Conservation (phyloP, 257 asterid genomes). For the Capsicum rhomboideum region DNA sequence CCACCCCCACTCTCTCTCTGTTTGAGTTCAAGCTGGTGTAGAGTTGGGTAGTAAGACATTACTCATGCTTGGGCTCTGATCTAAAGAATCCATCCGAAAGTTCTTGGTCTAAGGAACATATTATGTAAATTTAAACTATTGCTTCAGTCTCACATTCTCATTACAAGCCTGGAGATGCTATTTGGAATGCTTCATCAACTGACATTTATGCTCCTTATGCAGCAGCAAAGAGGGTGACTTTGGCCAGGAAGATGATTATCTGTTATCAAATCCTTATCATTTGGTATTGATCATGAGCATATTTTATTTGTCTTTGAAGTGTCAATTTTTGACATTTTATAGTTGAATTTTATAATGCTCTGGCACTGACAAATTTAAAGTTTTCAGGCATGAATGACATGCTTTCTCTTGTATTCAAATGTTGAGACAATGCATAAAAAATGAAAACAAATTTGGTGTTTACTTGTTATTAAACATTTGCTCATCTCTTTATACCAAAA, state of each 20-base stretch:
- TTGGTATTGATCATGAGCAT: slow-evolving; percentile 45
- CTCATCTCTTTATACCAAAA: background rate
- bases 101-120: background rate
- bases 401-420: background rate
- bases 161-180: slow-evolving; percentile 9
- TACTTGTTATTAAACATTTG: background rate
- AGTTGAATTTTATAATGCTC: background rate
- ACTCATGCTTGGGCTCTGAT: background rate
- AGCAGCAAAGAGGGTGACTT: slow-evolving; percentile 86
- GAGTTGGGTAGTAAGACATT: background rate
- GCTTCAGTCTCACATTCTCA: background rate
- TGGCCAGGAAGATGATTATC: slow-evolving; percentile 79
- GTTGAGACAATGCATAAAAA: background rate
- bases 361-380: background rate
- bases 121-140: background rate
- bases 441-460: background rate
- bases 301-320: background rate
- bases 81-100: background rate
- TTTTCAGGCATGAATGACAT: background rate
- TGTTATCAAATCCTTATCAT: slow-evolving; percentile 92
- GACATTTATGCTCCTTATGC: slow-evolving; percentile 22
- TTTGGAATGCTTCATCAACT: slow-evolving; percentile 9
- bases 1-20: background rate
- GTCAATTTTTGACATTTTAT: background rate
- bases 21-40: background rate